phyloP scores from a whole-genome alignment of 192 early-diverging fungal genomes.

The Gonapodya sp. region DNA sequence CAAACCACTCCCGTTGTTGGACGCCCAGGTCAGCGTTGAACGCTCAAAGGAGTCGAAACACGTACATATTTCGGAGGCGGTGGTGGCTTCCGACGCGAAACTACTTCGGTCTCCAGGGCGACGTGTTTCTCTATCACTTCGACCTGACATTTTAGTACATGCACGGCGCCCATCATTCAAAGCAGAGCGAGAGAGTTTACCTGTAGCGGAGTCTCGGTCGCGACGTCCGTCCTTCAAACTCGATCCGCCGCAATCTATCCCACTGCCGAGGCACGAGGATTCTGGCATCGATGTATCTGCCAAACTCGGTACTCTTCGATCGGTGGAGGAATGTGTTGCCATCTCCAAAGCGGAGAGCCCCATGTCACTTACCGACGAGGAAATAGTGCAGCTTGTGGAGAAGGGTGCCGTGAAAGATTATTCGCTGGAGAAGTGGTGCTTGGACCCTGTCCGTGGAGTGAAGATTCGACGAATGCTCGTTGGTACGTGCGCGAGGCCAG shows the following conservation, averaged over 20 bases:
- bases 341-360: slow-evolving; percentile 17
- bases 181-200: background rate
- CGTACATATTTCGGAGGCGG: background rate
- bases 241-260: background rate
- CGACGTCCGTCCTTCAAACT: background rate
- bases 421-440: slow-evolving; percentile 78
- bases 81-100: background rate
- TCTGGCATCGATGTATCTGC: background rate
- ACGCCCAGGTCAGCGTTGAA: background rate
- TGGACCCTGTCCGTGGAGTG: slow-evolving; percentile 74
- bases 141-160: background rate
- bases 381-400: slow-evolving; percentile 61
- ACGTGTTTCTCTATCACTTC: background rate
- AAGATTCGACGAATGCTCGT: slow-evolving; percentile 69
- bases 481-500: slow-evolving; percentile 20
- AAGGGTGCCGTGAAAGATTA: slow-evolving; percentile 67
- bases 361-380: slow-evolving; percentile 55
- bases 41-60: background rate
- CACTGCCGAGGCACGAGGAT: background rate
- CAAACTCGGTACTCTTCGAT: slow-evolving; percentile 17
- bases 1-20: background rate
- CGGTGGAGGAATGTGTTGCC: slow-evolving; percentile 27
- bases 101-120: background rate
- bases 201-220: background rate
- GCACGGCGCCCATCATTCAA: background rate